phyloP scores from a whole-genome alignment of 2,329 filamentous ascomycete species.

The Fusarium virguliforme region DNA sequence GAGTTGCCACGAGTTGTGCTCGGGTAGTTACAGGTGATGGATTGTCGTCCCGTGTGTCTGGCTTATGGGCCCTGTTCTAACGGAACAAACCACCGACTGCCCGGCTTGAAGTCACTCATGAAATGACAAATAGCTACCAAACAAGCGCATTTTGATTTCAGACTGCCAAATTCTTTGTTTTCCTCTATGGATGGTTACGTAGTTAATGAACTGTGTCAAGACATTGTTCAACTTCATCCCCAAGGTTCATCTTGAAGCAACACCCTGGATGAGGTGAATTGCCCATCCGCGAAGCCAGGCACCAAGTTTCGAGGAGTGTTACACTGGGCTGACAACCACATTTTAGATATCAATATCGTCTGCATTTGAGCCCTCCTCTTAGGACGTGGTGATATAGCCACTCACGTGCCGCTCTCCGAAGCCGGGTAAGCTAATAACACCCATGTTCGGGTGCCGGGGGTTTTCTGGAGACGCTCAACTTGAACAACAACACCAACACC shows the following conservation, averaged over 20 bases:
- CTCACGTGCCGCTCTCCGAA: constrained; percentile 28
- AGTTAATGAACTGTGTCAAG: not conserved
- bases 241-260: not conserved
- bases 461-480: constrained; percentile 8
- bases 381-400: constrained; percentile 15
- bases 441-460: not conserved
- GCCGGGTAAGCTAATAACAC: constrained; percentile 15
- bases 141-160: not conserved
- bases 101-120: not conserved
- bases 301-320: not conserved
- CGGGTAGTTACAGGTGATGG: not conserved
- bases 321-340: not conserved
- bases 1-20: not conserved
- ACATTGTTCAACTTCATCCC: not conserved
- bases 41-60: not conserved
- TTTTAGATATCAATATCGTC: not conserved
- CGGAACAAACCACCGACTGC: not conserved
- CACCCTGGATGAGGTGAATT: not conserved
- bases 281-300: not conserved
- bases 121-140: not conserved
- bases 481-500: not conserved
- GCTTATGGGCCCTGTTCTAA: not conserved
- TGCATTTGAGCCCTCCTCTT: not conserved
- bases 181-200: too few relatives aligned
- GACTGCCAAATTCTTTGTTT: not conserved